These are phyloP conservation scores for Ceratocystis cubensis DNA, from an alignment of 2,329 filamentous ascomycete genomes.

Conservation along the genomic window DNA sequence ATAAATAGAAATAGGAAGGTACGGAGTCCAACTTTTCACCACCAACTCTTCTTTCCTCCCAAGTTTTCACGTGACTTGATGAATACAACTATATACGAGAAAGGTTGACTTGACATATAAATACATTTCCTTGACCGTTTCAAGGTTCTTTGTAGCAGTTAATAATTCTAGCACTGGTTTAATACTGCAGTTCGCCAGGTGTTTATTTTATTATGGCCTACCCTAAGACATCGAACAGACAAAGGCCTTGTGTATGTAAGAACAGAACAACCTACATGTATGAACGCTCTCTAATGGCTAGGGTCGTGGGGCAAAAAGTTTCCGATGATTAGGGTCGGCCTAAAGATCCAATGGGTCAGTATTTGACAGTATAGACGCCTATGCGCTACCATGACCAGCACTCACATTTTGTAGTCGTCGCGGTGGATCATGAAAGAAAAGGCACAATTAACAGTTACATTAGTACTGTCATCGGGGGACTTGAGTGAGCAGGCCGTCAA, in stretches of 20 bases:
- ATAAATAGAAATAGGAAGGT: neutral
- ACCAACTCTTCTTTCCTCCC: neutral
- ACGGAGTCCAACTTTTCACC: neutral
- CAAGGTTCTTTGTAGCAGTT: neutral
- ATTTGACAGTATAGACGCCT: neutral
- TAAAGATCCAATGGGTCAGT: slow-evolving; percentile 29
- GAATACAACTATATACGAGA: neutral
- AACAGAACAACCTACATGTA: neutral
- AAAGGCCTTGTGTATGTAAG: neutral
- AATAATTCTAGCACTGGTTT: neutral
- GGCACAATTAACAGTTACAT: slow-evolving; percentile 74
- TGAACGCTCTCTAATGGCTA: slow-evolving; percentile 15
- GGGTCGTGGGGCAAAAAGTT: slow-evolving; percentile 88
- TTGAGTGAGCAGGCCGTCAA: slow-evolving; percentile 87
- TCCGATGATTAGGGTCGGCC: slow-evolving; percentile 86
- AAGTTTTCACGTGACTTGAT: neutral
- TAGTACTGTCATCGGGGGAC: slow-evolving; percentile 57
- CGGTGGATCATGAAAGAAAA: slow-evolving; percentile 95
- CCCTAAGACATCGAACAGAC: neutral
- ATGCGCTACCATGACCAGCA: slow-evolving; percentile 19
- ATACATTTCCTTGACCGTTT: neutral
- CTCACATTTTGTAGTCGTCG: slow-evolving; percentile 93
- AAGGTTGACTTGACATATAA: neutral
- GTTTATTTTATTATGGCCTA: neutral
- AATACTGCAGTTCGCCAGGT: neutral